A percentile compares a stretch with the other conserved stretches of the same genome.
phyloP scores from a whole-genome alignment of 345 rosid genomes.

The Corchorus olitorius region DNA sequence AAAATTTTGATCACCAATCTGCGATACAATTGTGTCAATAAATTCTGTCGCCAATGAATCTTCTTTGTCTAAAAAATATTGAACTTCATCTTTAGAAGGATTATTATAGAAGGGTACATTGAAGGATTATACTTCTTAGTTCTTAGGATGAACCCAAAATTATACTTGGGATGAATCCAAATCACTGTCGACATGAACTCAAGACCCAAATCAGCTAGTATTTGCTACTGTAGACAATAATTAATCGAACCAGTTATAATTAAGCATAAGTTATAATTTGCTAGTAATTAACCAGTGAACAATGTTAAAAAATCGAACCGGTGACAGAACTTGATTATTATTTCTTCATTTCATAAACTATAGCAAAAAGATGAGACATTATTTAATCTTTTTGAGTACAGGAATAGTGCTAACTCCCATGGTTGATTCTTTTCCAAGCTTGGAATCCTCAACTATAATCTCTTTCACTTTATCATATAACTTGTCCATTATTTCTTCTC shows the following conservation, averaged over 20 bases:
- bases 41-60: neutral
- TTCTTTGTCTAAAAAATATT: neutral
- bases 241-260: too few relatives aligned
- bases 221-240: too few relatives aligned
- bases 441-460: neutral
- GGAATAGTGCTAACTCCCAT: too few relatives aligned
- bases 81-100: neutral
- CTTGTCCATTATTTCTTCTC: constrained; percentile 1
- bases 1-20: neutral
- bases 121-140: neutral
- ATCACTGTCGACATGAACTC: too few relatives aligned
- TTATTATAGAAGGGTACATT: neutral
- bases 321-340: too few relatives aligned
- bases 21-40: neutral
- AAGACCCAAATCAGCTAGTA: too few relatives aligned
- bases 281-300: too few relatives aligned
- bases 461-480: neutral
- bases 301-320: too few relatives aligned
- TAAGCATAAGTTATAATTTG: too few relatives aligned
- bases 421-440: neutral
- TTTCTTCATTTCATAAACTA: too few relatives aligned
- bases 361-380: neutral
- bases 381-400: neutral
- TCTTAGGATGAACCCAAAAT: too few relatives aligned
- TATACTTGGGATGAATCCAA: too few relatives aligned